phyloP scores from a whole-genome alignment of 768 basidiomycete species.

The Naganishia randhawae region DNA sequence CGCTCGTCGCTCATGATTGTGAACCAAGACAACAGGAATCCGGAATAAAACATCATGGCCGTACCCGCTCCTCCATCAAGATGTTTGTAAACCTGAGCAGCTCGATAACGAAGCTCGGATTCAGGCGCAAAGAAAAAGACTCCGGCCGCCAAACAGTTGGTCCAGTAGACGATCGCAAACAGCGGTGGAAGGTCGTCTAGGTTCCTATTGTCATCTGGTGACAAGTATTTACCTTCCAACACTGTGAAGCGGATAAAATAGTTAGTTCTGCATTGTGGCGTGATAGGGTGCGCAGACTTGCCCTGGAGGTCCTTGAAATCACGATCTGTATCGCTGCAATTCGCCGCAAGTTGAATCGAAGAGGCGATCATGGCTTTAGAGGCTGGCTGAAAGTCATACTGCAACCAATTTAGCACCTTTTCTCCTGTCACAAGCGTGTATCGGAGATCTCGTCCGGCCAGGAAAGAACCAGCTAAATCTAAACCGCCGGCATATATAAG shows the following conservation, averaged over 20 bases:
- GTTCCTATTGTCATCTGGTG: background rate
- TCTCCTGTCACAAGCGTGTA: constrained; percentile 2
- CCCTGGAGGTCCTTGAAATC: background rate
- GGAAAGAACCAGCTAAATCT: constrained; percentile 13
- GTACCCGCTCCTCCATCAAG: constrained; percentile 2
- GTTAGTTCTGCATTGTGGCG: background rate
- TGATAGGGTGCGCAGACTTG: background rate
- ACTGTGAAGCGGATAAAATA: background rate
- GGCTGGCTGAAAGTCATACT: constrained; percentile 6
- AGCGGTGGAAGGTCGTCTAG: constrained; percentile 1
- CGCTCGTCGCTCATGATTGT: background rate
- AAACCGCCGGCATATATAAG: constrained; percentile 12
- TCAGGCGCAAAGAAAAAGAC: background rate
- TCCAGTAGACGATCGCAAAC: constrained; percentile 17
- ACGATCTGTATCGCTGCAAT: constrained; percentile 1
- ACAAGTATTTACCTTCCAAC: constrained; percentile 4
- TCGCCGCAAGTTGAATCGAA: constrained; percentile 8
- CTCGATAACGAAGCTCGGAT: background rate
- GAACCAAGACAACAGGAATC: constrained; percentile 8
- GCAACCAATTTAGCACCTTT: constrained; percentile 7
- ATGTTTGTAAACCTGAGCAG: constrained; percentile 7
- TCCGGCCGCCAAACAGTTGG: background rate
- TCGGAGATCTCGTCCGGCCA: constrained; percentile 15
- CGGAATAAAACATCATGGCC: constrained; percentile 7
- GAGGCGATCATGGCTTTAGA: constrained; percentile 15